phyloP scores from a whole-genome alignment of 176 grass and related monocot species.

The Phragmites australis region DNA sequence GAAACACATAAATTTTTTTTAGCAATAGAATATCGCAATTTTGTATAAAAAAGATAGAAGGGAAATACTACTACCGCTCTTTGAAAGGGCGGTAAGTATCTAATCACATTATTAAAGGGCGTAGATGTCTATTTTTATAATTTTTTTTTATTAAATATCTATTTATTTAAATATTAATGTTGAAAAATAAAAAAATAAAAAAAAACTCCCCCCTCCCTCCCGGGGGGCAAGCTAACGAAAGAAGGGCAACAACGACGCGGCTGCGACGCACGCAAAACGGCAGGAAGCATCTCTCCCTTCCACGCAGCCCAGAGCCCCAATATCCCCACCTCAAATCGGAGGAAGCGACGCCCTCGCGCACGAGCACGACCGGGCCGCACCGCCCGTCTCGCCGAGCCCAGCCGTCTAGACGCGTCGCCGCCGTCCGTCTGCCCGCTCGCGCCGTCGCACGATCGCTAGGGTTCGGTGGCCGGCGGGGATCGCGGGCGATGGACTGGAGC shows the following conservation, averaged over 20 bases:
- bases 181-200: no score
- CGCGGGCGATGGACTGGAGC: slow-evolving; percentile 92
- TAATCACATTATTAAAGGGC: no score
- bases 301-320: neutral
- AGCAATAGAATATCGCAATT: no score
- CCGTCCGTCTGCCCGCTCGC: neutral
- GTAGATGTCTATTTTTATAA: no score
- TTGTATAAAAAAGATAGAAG: no score
- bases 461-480: slow-evolving; percentile 17
- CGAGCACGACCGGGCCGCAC: neutral
- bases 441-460: slow-evolving; percentile 7
- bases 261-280: slow-evolving; percentile 6
- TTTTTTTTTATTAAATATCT: no score
- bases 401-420: slow-evolving; percentile 13
- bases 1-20: no score
- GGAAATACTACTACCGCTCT: no score
- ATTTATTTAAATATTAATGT: no score
- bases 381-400: neutral
- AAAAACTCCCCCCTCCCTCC: no score
- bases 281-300: neutral
- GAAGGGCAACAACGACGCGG: neutral
- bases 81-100: no score
- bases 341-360: neutral
- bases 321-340: slow-evolving; percentile 19
- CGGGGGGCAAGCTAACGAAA: neutral